Evolutionary conservation across 108 stramenopile species (phyloP).

Genomic region (Cyclostephanos invisitatus): DNA sequence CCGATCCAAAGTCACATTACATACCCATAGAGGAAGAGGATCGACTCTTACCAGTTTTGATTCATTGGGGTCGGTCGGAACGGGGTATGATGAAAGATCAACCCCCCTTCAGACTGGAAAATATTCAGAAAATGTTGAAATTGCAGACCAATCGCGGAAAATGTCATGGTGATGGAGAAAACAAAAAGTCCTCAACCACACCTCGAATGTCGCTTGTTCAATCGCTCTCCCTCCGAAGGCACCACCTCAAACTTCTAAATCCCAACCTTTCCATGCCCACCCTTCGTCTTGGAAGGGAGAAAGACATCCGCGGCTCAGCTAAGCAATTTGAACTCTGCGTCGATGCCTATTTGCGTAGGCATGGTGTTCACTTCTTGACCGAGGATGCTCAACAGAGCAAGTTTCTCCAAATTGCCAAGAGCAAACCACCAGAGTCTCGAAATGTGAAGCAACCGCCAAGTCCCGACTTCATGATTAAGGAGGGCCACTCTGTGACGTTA

Average conservation of each 20-base stretch:
- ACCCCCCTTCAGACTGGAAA: constrained; percentile 47
- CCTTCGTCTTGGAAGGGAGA: constrained; percentile 50
- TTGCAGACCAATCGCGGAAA: constrained; percentile 6
- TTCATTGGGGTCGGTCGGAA: constrained; percentile 57
- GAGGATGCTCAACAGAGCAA: constrained; percentile 60
- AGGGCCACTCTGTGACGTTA: constrained; percentile 25
- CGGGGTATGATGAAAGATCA: constrained; percentile 75
- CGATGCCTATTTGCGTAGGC: constrained; percentile 39
- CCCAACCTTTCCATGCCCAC: constrained; percentile 38
- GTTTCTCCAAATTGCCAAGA: background rate
- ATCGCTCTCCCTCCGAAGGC: constrained; percentile 64
- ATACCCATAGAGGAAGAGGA: constrained; percentile 32
- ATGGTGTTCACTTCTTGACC: constrained; percentile 47
- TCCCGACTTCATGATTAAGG: constrained; percentile 68
- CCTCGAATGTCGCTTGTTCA: constrained; percentile 38
- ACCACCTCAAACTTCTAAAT: constrained; percentile 67
- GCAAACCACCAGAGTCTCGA: background rate
- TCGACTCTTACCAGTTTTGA: constrained; percentile 39
- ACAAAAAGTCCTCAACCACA: background rate
- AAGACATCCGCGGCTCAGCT: constrained; percentile 54
- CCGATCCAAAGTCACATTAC: constrained; percentile 35
- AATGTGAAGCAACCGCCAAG: constrained; percentile 43
- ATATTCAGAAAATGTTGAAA: constrained; percentile 34
- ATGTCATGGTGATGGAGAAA: background rate
- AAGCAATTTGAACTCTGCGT: constrained; percentile 60